Conservation (phyloP, 2,329 filamentous ascomycete species). For the Dryadomyces quercus-mongolicae region DNA sequence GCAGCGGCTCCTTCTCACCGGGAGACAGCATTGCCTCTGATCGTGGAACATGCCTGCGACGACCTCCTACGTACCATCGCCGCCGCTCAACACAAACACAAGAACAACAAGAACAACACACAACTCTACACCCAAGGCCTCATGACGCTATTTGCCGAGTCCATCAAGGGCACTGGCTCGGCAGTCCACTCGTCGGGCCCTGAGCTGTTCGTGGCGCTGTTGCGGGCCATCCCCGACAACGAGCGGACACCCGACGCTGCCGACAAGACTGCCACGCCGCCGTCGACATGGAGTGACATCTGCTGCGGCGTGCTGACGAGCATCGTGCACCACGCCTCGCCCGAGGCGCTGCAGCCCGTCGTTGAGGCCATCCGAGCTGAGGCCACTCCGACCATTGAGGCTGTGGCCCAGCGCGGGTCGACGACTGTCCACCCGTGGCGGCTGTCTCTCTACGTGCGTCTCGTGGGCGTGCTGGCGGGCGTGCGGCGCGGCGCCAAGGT, state of each 20-base stretch:
- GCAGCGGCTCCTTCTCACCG: conserved; percentile 61
- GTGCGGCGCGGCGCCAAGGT: conserved; percentile 75
- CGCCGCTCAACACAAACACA: conserved; percentile 26
- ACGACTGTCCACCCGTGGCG: conserved; percentile 24
- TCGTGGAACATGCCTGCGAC: conserved; percentile 60
- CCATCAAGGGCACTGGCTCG: conserved; percentile 51
- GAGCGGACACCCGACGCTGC: conserved; percentile 31
- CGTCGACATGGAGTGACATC: conserved; percentile 47
- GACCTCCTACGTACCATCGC: conserved; percentile 39
- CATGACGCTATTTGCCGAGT: conserved; percentile 86
- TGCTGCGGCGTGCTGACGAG: conserved; percentile 68
- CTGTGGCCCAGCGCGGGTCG: conserved; percentile 14
- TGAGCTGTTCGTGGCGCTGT: conserved; percentile 37
- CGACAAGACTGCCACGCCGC: too few relatives aligned
- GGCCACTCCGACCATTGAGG: conserved; percentile 22
- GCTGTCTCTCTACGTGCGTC: conserved; percentile 35
- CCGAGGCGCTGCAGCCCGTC: conserved; percentile 60
- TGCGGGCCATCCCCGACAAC: conserved; percentile 37
- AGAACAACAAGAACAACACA: conserved; percentile 4
- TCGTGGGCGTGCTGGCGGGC: conserved; percentile 59
- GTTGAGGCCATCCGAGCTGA: conserved; percentile 48
- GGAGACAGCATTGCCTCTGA: conserved; percentile 55
- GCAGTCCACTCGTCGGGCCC: conserved; percentile 48
- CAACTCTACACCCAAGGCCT: conserved; percentile 72
- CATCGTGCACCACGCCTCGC: conserved; percentile 68